phyloP scores from a whole-genome alignment of 1,284 basidiomycete genomes.

The Phellopilus nigrolimitatus region DNA sequence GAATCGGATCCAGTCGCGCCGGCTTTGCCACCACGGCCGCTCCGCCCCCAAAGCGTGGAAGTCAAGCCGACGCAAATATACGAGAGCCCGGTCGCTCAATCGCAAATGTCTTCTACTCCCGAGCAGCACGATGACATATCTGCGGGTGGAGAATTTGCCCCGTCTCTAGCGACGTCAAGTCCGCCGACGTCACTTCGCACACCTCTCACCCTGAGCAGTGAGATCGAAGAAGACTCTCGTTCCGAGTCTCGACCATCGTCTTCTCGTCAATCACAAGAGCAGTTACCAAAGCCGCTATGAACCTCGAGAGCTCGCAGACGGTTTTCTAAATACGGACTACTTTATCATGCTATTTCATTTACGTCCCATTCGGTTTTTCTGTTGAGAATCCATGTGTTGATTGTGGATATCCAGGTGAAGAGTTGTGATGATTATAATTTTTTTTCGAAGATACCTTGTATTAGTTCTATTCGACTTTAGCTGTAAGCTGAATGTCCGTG shows the following conservation, averaged over 20 bases:
- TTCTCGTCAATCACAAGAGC: neutral
- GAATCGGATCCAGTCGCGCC: neutral
- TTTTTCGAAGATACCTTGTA: neutral
- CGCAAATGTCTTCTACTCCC: slow-evolving; percentile 8
- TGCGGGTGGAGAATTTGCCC: neutral
- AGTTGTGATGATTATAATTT: neutral
- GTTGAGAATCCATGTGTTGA: no score
- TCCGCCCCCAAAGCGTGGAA: neutral
- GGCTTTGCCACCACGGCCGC: slow-evolving; percentile 3
- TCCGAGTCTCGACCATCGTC: neutral
- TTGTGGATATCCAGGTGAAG: neutral
- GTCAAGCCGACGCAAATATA: neutral
- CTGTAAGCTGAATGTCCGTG: neutral
- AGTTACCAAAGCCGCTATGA: neutral
- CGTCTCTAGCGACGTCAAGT: slow-evolving; percentile 7
- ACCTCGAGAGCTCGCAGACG: neutral
- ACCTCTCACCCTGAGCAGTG: neutral
- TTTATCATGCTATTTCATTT: neutral
- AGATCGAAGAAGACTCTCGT: neutral
- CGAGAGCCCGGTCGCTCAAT: neutral
- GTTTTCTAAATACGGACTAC: neutral
- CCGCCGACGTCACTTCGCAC: slow-evolving; percentile 5
- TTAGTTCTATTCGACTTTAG: neutral
- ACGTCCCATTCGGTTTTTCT: no score
- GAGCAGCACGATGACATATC: slow-evolving; percentile 7